phyloP scores from a whole-genome alignment of 441 rosid species.

The Arabidopsis lyrata region DNA sequence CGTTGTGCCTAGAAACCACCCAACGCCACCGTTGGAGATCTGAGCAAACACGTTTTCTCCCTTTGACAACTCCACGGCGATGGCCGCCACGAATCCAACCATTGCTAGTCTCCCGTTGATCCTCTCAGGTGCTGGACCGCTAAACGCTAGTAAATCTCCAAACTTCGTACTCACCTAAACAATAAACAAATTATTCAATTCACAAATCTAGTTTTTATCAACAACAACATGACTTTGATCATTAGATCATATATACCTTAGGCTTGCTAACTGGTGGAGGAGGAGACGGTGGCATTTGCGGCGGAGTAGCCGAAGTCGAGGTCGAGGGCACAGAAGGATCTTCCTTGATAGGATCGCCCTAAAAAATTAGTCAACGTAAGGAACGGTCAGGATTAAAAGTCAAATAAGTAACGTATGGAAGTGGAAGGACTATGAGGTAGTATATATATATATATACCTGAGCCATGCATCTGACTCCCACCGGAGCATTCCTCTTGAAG shows the following conservation, averaged over 20 bases:
- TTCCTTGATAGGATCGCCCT: constrained; percentile 35
- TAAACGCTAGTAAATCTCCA: constrained; percentile 71
- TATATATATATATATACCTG: constrained; percentile 37
- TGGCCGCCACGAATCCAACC: constrained; percentile 80
- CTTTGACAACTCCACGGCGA: constrained; percentile 65
- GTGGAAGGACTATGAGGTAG: neutral
- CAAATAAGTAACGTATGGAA: constrained; percentile 12
- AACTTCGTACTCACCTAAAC: constrained; percentile 58
- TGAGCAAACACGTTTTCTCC: constrained; percentile 73
- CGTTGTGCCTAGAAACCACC: constrained; percentile 68
- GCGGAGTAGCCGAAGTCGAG: constrained; percentile 33
- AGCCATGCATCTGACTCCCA: constrained; percentile 55
- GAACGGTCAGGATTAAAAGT: constrained; percentile 24
- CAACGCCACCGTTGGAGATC: constrained; percentile 64
- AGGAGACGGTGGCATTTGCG: constrained; percentile 34
- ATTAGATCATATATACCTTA: constrained; percentile 31
- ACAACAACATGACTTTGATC: neutral
- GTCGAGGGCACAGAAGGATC: constrained; percentile 31
- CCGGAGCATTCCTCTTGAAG: constrained; percentile 34
- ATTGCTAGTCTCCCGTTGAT: constrained; percentile 85
- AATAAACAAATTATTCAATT: neutral
- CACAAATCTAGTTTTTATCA: neutral
- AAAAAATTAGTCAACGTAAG: constrained; percentile 1
- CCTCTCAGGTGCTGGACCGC: constrained; percentile 92
- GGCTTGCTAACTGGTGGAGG: constrained; percentile 46